These are phyloP conservation scores for Pseudocercospora fijiensis DNA, from an alignment of 2,329 filamentous ascomycete genomes.

Conservation along the genomic window DNA sequence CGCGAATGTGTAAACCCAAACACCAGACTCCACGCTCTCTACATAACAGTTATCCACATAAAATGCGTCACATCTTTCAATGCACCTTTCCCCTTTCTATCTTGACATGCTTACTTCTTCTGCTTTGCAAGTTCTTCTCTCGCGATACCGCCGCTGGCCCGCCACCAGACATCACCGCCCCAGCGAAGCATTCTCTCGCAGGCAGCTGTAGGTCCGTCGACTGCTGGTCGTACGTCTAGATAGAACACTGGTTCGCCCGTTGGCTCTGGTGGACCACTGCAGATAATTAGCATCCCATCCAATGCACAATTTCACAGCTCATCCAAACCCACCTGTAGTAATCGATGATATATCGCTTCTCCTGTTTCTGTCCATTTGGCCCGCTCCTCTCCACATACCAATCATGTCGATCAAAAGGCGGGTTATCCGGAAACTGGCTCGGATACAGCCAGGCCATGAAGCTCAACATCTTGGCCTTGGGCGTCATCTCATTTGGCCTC, in stretches of 20 bases:
- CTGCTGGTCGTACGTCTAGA: conserved; percentile 86
- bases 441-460: conserved; percentile 78
- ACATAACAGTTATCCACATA: background rate
- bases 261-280: conserved; percentile 76
- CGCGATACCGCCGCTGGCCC: conserved; percentile 71
- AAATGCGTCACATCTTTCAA: background rate
- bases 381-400: conserved; percentile 83
- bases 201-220: conserved; percentile 75
- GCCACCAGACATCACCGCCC: conserved; percentile 94
- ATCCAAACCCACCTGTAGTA: conserved; percentile 12
- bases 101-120: conserved; percentile 17
- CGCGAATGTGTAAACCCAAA: background rate
- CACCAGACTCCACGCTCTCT: conserved; percentile 14
- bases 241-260: conserved; percentile 93
- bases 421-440: conserved; percentile 71
- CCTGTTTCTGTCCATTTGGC: conserved; percentile 64
- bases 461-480: conserved; percentile 83
- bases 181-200: conserved; percentile 82
- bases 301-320: background rate
- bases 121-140: conserved; percentile 46
- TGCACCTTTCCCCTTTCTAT: background rate
- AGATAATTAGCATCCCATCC: conserved; percentile 56
- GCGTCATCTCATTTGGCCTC: conserved; percentile 82
- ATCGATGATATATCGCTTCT: conserved; percentile 88
- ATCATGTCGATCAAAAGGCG: conserved; percentile 94